Conservation (phyloP, 345 rosid genomes). For the Lumnitzera racemosa region DNA sequence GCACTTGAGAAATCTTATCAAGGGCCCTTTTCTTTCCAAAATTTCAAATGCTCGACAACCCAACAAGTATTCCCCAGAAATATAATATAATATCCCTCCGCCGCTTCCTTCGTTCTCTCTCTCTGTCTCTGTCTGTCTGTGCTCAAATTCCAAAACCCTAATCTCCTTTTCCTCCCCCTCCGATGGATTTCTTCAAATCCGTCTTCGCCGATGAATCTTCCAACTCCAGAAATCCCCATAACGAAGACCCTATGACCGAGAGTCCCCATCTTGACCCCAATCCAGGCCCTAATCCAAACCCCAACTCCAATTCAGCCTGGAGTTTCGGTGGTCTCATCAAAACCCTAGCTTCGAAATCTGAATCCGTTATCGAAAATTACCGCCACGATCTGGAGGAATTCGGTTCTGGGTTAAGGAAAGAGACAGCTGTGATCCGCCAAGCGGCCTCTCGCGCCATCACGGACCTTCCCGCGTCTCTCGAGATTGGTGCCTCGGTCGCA, state of each 20-base stretch:
- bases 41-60: too few species aligned
- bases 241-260: not conserved
- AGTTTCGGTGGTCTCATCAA: conserved; percentile 46
- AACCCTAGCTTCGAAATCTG: conserved; percentile 47
- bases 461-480: conserved; percentile 55
- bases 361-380: conserved; percentile 61
- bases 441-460: conserved; percentile 74
- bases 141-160: too few species aligned
- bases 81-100: too few species aligned
- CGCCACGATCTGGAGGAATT: conserved; percentile 68
- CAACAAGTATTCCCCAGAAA: too few species aligned
- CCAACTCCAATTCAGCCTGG: conserved; percentile 25
- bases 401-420: conserved; percentile 61
- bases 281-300: conserved; percentile 8
- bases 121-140: too few species aligned
- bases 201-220: conserved; percentile 39
- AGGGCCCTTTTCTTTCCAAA: too few species aligned
- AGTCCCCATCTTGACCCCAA: conserved; percentile 4
- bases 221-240: conserved; percentile 26
- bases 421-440: conserved; percentile 52
- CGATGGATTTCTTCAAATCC: conserved; percentile 74
- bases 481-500: conserved; percentile 66
- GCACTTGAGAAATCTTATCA: too few species aligned
- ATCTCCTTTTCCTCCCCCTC: not conserved
- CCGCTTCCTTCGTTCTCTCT: too few species aligned